Evolutionary conservation across 257 asterid genomes (phyloP), one percentile per base, ranked within the genome.

Genomic region (Solanum peruvianum): DNA sequence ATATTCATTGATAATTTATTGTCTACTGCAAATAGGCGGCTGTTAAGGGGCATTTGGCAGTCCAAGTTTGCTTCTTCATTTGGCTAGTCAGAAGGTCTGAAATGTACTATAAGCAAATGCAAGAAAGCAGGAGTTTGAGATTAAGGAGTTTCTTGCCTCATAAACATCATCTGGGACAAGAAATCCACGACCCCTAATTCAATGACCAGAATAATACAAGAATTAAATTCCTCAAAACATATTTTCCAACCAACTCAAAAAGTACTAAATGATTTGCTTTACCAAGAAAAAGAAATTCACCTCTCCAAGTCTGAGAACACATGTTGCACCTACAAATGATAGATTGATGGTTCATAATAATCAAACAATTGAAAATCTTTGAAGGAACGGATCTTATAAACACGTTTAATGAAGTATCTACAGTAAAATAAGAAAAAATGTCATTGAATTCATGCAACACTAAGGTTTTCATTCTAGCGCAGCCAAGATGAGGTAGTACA

Each of bases 301-400:
- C 98, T 95, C 89, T 95, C 98, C 92, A 95, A 89, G 90, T 92
- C 93, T 62, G 98, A 91, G 88, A 93, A 94, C 86, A 92, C 95
- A 84, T 94, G 95, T 84, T 95, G 98, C 86, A 93, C 93, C 98
- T 95, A 92, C 92, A 91, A 90, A 81, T 35, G 86, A 83, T 86
- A 49, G 77, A 86, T 86, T 83, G 73, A 80, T 52, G 70, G 85
- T 31, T 81, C 66, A 45, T 78, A 81, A 18, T 49, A 31, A 81
- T 81, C 85, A 81, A 81, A 18, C 67, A 31, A 27, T 49, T 49
- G 12, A 81, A 49, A 81, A 81, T 21, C 27, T 47, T 29, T 81
- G 85, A 81, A 81, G 66, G 85, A 47, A 81, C 31, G 35, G 27
- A 78, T 27, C 69, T 47, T 80, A 80, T 20, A 52, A 18, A 29